These are phyloP conservation scores for Curvularia verruculosa DNA, from an alignment of 2,329 filamentous ascomycete genomes.

Conservation along the genomic window DNA sequence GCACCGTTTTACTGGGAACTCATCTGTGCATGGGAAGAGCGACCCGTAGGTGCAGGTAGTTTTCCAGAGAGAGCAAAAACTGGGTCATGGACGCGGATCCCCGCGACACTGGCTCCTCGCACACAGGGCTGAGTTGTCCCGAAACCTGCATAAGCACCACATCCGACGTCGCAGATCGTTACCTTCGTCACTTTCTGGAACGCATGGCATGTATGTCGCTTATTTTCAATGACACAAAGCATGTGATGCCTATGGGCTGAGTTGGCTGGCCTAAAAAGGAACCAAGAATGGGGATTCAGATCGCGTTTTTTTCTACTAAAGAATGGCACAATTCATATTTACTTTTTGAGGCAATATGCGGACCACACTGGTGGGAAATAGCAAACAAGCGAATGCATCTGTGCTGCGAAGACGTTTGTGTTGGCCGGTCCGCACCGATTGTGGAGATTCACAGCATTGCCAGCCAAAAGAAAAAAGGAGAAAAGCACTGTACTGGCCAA, in stretches of 20 bases:
- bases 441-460: neutral
- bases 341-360: neutral
- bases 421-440: neutral
- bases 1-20: neutral
- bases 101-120: neutral
- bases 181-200: neutral
- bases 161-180: neutral
- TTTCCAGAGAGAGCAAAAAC: neutral
- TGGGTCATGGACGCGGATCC: neutral
- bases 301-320: neutral
- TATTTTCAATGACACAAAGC: neutral
- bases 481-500: neutral
- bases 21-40: neutral
- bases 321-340: neutral
- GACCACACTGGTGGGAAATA: neutral
- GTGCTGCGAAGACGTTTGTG: neutral
- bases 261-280: neutral
- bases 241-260: neutral
- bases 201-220: neutral
- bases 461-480: neutral
- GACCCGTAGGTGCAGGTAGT: neutral
- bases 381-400: neutral
- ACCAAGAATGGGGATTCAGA: neutral
- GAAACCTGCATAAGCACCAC: neutral
- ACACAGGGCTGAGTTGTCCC: neutral